Base-by-base conservation (phyloP, 352 stramenopile genomes). In the Thalassiosira oceanica region DNA sequence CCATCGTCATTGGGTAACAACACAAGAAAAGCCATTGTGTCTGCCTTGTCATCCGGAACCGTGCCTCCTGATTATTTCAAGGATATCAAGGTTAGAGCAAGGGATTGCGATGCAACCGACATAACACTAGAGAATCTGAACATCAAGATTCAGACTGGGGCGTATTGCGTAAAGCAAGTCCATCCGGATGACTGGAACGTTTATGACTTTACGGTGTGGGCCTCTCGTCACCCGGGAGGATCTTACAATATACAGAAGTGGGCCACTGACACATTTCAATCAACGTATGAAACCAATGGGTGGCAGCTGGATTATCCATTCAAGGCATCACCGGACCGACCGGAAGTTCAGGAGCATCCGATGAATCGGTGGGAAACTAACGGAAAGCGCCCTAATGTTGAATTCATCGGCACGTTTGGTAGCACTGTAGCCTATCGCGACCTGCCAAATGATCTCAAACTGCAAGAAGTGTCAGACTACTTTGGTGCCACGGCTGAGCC, bases 181-280 rank as follows among this genome's bases (percentile, higher is more conserved):
- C 76, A 85, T 33, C 66, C 61, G 36, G 76, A 85, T 2, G 62
- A 83, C 18, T 26, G 15, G 42, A 68, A 51, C 45, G 74, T 84
- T 2, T 82, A 74, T 24, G 73, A 86, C 27, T 76, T 83, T 20
- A 83, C 77, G 13, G 83, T 79, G 44, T 86, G 77, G 77, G 72
- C 66, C 35, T 21, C 18, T 15, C 53, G 61, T 11, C 73, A 86
- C 65, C 53, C 68, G 23, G 69, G 69, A 23, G 69, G 69, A 20
- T 5, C 37, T 5, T 66, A 66, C 10, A 61, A 75, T 13, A 80
- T 80, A 29, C 28, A 57, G 39, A 80, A 80, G 33, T 80, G 63
- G 63, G 61, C 61, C 8, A n/a, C n/a, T n/a, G n/a, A n/a, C n/a
- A n/a, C n/a, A n/a, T n/a, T n/a, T n/a, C 1, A 61, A 33, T 39